Evolutionary conservation across 2,329 filamentous ascomycete genomes (phyloP), one percentile per base, ranked within the genome.

Genomic region (Botrytis sinoallii): DNA sequence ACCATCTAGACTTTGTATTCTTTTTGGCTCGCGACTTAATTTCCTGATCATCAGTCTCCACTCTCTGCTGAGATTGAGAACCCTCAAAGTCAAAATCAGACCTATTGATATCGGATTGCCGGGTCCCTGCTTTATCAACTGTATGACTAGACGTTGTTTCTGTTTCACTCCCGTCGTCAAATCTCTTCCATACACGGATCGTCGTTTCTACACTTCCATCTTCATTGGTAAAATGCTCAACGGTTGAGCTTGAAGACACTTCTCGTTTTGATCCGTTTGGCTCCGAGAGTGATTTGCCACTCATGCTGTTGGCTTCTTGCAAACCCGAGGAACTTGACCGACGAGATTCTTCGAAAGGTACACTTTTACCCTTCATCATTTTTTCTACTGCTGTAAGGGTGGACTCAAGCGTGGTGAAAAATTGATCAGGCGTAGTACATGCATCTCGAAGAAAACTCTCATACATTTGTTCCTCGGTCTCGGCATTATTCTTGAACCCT

Each of bases 401-500:
- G 8, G 71, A 72, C 42, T 68, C 71, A 22, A 68, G 32, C 25
- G 22, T 68, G 4, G 52, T 46, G 18, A 72, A 69, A 4, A 72
- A 68, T 40, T 72, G 20, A 46, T 66, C 40, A 32, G 71, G 71
- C 3, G 63, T 68, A 6, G 63, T 44, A 60, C 63, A 68, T 46
- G 61, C 61, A 46, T 61, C 29, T 29, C 8, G 22, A 22, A 68
- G 48, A 25, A 80, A 80, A 4, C 68, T 70, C 12, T 80, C 77
- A 72, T 81, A 81, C 77, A 79, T 79, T 20, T 81, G 79, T 70
- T 78, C 77, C 32, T 81, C 80, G 10, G 78, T 80, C 48, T 77
- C 70, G 8, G 75, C 35, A 25, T 74, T 73, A 35, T 71, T 66
- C 1, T 38, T 10, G 29, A 35, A 18, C 12, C 8, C 38, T 69